Evolutionary conservation across 352 stramenopile genomes (phyloP), one percentile per base, ranked within the genome.

Genomic region (Phytophthora tubulina): DNA sequence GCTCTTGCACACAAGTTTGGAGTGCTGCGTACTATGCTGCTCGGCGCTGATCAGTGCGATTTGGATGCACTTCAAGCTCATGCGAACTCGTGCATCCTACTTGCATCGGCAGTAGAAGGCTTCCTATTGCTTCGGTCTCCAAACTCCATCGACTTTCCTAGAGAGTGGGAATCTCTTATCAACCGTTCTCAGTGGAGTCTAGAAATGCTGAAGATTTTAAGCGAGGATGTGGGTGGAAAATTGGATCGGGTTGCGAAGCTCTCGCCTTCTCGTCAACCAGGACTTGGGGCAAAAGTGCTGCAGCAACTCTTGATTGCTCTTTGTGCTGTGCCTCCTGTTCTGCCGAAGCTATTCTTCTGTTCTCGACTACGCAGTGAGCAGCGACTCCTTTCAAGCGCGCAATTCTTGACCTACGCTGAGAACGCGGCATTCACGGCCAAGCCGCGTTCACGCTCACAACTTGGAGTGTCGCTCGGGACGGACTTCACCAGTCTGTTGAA

Each of bases 401-500:
- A 86, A 31, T 89, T 89, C 38, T 44, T 89, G 31, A 89, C 81
- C 1, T 80, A 76, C 36, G 66, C 78, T 1, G 81, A 89, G 41
- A 79, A 67, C 53, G 17, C 79, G 1, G 63, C 79, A 9, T 85
- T 85, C 38, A 78, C 79, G 15, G 54, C 79, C 2, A 89, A 89
- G 45, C 81, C 79, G 6, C 74, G 81, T 17, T 59, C 79, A 41
- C 79, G 78, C 3, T 86, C 81, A 4, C 81, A 88, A 58, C 72
- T 89, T 38, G 81, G 81, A 2, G 81, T 89, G 0, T 67, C 81
- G 9, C 63, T 85, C 3, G 81, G 81, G 2, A 86, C 81, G 0
- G 81, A 87, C 49, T 87, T 89, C 50, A 81, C 73, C 1, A 85
- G 77, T 53, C 60, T 84, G 7, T 60, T 89, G 31, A 83, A 87